phyloP scores from a whole-genome alignment of 371 early-diverging fungal species.

The Apophysomyces elegans region DNA sequence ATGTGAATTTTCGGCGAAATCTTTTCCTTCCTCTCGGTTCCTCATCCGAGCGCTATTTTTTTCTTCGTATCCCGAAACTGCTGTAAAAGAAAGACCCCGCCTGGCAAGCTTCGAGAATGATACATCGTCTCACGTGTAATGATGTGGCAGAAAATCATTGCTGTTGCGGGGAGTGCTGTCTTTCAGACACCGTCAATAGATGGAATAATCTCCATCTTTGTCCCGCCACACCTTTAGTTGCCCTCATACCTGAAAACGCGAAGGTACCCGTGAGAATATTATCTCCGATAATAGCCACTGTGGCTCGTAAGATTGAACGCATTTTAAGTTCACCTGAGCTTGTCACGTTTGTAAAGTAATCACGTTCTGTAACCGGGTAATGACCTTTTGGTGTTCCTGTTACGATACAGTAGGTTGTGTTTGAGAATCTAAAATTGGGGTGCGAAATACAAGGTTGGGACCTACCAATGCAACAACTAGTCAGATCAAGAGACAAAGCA shows the following conservation, averaged over 20 bases:
- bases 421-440: no score
- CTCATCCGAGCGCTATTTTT: slow-evolving; percentile 6
- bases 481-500: no score
- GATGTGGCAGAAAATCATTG: background rate
- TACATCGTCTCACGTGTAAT: background rate
- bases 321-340: background rate
- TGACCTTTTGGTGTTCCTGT: no score
- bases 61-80: background rate
- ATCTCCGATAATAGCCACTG: no score
- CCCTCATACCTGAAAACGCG: no score
- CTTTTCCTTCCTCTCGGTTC: background rate
- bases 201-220: background rate
- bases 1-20: background rate
- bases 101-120: background rate
- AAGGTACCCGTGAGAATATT: no score
- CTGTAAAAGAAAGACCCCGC: background rate
- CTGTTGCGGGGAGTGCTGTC: background rate
- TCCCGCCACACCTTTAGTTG: background rate
- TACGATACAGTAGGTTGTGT: no score
- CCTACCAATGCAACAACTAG: no score
- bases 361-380: no score
- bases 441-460: no score
- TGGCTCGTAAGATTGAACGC: background rate
- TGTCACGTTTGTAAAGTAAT: background rate
- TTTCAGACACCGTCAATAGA: background rate